Evolutionary conservation across 2,329 filamentous ascomycete genomes (phyloP).

Genomic region (Calonectria fujianensis): DNA sequence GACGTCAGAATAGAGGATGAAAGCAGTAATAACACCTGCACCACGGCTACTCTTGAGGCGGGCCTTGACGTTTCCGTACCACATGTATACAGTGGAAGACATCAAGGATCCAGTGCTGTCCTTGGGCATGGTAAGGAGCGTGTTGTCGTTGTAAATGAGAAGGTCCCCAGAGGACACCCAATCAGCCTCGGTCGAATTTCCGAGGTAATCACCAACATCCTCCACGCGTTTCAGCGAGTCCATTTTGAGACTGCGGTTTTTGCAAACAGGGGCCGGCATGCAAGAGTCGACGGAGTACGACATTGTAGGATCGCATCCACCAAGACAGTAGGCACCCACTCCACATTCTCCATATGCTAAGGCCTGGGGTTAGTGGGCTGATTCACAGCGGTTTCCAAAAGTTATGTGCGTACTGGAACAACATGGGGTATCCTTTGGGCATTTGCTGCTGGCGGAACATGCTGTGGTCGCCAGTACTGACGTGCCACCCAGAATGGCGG

Average conservation of each 20-base stretch:
- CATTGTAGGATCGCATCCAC: slow-evolving; percentile 92
- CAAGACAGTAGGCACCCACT: slow-evolving; percentile 94
- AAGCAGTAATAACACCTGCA: slow-evolving; percentile 92
- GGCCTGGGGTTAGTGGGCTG: not conserved
- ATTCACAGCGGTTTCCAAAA: too few relatives aligned
- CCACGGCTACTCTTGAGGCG: slow-evolving; percentile 90
- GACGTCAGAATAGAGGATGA: slow-evolving; percentile 95
- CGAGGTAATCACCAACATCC: slow-evolving; percentile 88
- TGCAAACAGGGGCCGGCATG: slow-evolving; percentile 87
- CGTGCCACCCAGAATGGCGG: slow-evolving; percentile 57
- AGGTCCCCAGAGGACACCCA: slow-evolving; percentile 93
- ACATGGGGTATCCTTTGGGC: slow-evolving; percentile 82
- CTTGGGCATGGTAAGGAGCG: slow-evolving; percentile 92
- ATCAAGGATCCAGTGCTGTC: slow-evolving; percentile 91
- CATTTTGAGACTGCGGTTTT: slow-evolving; percentile 84
- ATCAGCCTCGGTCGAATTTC: slow-evolving; percentile 85
- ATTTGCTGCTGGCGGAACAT: slow-evolving; percentile 68
- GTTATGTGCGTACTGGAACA: slow-evolving; percentile 81
- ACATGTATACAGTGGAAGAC: slow-evolving; percentile 89
- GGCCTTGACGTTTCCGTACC: slow-evolving; percentile 96
- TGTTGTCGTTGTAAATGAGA: slow-evolving; percentile 79
- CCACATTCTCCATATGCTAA: slow-evolving; percentile 94
- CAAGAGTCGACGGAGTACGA: slow-evolving; percentile 91
- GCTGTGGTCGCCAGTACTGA: slow-evolving; percentile 60
- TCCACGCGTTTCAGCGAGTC: slow-evolving; percentile 80